Base-by-base conservation (phyloP, 371 early-diverging fungal species). In the Parasitella parasitica region DNA sequence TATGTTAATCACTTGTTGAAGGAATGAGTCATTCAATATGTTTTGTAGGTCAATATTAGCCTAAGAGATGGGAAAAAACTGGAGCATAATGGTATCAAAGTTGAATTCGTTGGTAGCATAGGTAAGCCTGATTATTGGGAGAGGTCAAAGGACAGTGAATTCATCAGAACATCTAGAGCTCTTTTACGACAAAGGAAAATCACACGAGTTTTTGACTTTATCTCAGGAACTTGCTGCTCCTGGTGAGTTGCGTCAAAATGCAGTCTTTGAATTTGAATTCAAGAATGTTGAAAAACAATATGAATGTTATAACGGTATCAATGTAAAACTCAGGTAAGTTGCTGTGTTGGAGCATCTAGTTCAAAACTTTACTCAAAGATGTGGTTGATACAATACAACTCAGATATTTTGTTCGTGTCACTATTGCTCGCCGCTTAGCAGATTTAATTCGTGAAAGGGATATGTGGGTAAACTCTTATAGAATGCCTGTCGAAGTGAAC, bases 71-170 rank as follows among this genome's bases (percentile, higher is more conserved):
- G 96, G 30, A 95, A 94, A 76, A 87, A 85, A 59, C 71, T 97
- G 43, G 96, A 97, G 73, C 99, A 99, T 81, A 91, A 96, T 52
- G 98, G 98, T 52, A 97, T 99, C 67, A 96, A 95, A 61, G 91
- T 97, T 27, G 97, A 99, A 72, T 96, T 97, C 69, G 89, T 97
- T n/a, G 97, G 97, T 24, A 86, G 91, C 70, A 96, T 96, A 69
- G 94, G 94, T 91, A 86, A 8, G 9, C 4, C 30, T 20, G n/a
- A 12, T 43, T 8, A 9, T 6, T 20, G 11, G 11, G 39, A 39
- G 18, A 15, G 18, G 18, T n/a, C n/a, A n/a, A n/a, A 39, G 1
- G 18, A 32, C 1, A 22, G 7, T 11, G 22, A 0, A 30, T 48
- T 34, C 13, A 49, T 49, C 32, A 7, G 36, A 9, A 13, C 20